Evolutionary conservation across 129 eudicot species (phyloP).

Genomic region (Flaveria bidentis): DNA sequence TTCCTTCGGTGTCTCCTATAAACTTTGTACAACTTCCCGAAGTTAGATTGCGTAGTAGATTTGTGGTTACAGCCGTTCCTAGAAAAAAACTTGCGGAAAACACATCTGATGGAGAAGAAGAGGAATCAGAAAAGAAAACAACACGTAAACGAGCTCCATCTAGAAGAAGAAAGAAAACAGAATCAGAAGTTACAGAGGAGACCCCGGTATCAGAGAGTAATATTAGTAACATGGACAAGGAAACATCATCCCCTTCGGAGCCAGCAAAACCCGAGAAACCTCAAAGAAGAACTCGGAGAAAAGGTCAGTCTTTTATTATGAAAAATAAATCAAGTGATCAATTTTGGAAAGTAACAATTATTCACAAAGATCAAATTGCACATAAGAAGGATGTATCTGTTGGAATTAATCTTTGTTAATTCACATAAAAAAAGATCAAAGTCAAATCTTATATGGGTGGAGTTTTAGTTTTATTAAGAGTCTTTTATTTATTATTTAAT

Average conservation of each 20-base stretch:
- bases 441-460: too few relatives aligned
- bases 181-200: slow-evolving; percentile 44
- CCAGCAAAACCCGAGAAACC: slow-evolving; percentile 49
- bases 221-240: slow-evolving; percentile 40
- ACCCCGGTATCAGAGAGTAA: slow-evolving; percentile 22
- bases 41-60: slow-evolving; percentile 41
- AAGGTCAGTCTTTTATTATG: slow-evolving; percentile 48
- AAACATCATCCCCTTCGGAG: slow-evolving; percentile 31
- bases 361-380: background rate
- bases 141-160: slow-evolving; percentile 53
- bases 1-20: slow-evolving; percentile 39
- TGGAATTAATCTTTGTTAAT: too few relatives aligned
- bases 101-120: slow-evolving; percentile 51
- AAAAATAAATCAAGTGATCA: background rate
- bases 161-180: slow-evolving; percentile 56
- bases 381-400: background rate
- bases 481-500: too few relatives aligned
- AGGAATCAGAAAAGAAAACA: slow-evolving; percentile 53
- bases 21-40: slow-evolving; percentile 49
- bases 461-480: too few relatives aligned
- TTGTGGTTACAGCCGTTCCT: slow-evolving; percentile 47
- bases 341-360: background rate
- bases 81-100: slow-evolving; percentile 49
- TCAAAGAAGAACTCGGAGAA: slow-evolving; percentile 52
- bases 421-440: too few relatives aligned